These are phyloP conservation scores for Pleurotus giganteus DNA, from an alignment of 768 basidiomycete genomes.

Conservation along the genomic window DNA sequence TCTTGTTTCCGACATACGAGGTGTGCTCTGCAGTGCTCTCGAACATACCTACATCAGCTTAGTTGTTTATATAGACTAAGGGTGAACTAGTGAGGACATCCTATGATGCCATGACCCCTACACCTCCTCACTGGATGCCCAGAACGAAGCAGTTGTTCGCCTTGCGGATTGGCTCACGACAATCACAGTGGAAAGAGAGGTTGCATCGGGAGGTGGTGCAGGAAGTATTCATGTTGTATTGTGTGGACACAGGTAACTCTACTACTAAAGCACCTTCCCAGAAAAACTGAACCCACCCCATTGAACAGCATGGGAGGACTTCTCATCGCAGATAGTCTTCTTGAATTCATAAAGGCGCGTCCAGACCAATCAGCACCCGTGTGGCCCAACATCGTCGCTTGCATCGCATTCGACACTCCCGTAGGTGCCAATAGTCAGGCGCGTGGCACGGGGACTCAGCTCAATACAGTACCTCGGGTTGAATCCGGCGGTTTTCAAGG, in stretches of 20 bases:
- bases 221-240: slow-evolving; percentile 81
- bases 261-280: not conserved
- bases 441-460: not conserved
- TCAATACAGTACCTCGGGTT: slow-evolving; percentile 75
- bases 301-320: slow-evolving; percentile 84
- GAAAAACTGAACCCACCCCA: not conserved
- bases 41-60: slow-evolving; percentile 9
- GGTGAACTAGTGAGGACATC: slow-evolving; percentile 71
- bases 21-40: slow-evolving; percentile 33
- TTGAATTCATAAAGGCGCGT: slow-evolving; percentile 67
- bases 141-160: slow-evolving; percentile 79
- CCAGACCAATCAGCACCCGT: slow-evolving; percentile 65
- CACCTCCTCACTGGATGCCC: slow-evolving; percentile 10
- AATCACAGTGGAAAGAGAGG: slow-evolving; percentile 84
- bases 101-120: not conserved
- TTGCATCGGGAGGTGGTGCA: slow-evolving; percentile 61
- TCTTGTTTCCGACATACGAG: slow-evolving; percentile 91
- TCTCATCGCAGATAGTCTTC: slow-evolving; percentile 78
- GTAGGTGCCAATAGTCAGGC: slow-evolving; percentile 40
- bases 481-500: slow-evolving; percentile 83
- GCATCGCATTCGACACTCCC: slow-evolving; percentile 88
- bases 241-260: slow-evolving; percentile 80
- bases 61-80: slow-evolving; percentile 60
- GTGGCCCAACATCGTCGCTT: slow-evolving; percentile 88
- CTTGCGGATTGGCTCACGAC: slow-evolving; percentile 94